Conservation (phyloP, 2,329 filamentous ascomycete genomes). For the Cladosporium austrohemisphaericum region DNA sequence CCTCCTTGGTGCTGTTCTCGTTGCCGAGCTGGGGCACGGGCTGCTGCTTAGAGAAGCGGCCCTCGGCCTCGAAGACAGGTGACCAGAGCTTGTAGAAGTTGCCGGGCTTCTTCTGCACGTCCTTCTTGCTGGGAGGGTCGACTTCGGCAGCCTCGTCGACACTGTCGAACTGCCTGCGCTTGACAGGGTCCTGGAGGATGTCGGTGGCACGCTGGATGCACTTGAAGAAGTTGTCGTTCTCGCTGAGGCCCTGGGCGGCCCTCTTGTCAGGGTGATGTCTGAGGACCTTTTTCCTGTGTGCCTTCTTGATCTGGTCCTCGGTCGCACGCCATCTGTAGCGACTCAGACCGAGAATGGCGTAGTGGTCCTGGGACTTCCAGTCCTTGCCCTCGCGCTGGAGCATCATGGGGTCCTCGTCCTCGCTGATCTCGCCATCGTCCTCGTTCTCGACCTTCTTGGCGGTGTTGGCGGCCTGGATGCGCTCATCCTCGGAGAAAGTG, state of each 20-base stretch:
- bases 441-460: conserved; percentile 96
- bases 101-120: conserved; percentile 64
- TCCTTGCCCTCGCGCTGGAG: conserved; percentile 93
- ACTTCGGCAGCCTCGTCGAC: conserved; percentile 93
- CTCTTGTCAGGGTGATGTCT: conserved; percentile 99
- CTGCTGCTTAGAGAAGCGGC: conserved; percentile 84
- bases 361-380: conserved; percentile 99
- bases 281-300: conserved; percentile 98
- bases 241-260: conserved; percentile 77
- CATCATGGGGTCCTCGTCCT: conserved; percentile 89
- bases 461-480: conserved; percentile 89
- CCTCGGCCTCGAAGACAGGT: conserved; percentile 85
- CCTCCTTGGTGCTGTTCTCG: conserved; percentile 77
- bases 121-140: conserved; percentile 89
- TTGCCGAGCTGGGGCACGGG: conserved; percentile 84
- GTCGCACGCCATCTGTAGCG: conserved; percentile 91
- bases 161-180: conserved; percentile 92
- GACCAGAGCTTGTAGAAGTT: conserved; percentile 96
- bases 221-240: conserved; percentile 99
- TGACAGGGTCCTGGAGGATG: conserved; percentile 84
- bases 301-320: conserved; percentile 97
- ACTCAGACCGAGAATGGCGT: conserved; percentile 87
- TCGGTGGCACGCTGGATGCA: conserved; percentile 99
- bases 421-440: conserved; percentile 85
- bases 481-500: conserved; percentile 97